These are phyloP conservation scores for Botryosphaeria dothidea DNA, from an alignment of 2,329 filamentous ascomycete genomes.

Conservation along the genomic window DNA sequence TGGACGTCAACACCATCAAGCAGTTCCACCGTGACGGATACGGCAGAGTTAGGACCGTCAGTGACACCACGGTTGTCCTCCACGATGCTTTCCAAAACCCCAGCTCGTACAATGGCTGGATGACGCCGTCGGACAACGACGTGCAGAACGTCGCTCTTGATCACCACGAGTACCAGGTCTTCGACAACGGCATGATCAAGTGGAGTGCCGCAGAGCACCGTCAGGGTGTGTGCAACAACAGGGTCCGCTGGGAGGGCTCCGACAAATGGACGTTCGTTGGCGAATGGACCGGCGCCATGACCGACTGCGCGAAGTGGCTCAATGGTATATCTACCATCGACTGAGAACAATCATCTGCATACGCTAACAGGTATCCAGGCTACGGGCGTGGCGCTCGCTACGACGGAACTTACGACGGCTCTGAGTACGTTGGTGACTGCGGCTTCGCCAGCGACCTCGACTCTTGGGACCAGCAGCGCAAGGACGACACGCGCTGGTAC, in stretches of 20 bases:
- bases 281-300: conserved; percentile 70
- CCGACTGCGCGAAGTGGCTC: conserved; percentile 56
- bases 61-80: conserved; percentile 55
- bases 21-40: conserved; percentile 60
- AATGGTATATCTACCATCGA: conserved; percentile 37
- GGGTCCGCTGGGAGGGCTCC: conserved; percentile 47
- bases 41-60: conserved; percentile 46
- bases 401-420: conserved; percentile 55
- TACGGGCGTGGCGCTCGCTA: conserved; percentile 61
- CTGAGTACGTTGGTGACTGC: conserved; percentile 56
- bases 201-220: conserved; percentile 56
- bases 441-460: conserved; percentile 50
- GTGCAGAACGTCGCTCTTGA: conserved; percentile 62
- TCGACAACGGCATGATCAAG: conserved; percentile 53
- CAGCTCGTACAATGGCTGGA: conserved; percentile 62
- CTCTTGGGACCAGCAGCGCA: conserved; percentile 48
- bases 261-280: conserved; percentile 70
- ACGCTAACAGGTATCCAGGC: conserved; percentile 36
- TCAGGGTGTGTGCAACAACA: conserved; percentile 57
- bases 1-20: conserved; percentile 48
- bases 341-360: not conserved
- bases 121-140: conserved; percentile 50
- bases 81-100: conserved; percentile 59
- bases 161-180: conserved; percentile 70
- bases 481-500: conserved; percentile 50